Evolutionary conservation across 2,329 filamentous ascomycete species (phyloP).

Genomic region (Neoscytalidium dimidiatum): DNA sequence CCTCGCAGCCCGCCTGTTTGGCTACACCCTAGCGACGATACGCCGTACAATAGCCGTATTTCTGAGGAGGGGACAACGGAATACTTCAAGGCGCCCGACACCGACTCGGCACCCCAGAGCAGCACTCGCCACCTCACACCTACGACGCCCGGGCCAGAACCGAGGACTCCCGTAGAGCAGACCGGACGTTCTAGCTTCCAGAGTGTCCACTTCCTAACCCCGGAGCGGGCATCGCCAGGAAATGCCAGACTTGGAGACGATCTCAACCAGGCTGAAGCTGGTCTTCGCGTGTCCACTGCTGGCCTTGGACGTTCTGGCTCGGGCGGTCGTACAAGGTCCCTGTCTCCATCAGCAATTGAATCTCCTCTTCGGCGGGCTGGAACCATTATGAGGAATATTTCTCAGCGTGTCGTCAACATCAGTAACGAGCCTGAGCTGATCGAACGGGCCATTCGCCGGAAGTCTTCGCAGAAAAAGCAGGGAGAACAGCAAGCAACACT

Average conservation of each 20-base stretch:
- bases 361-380: constrained; percentile 53
- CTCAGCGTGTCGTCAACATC: constrained; percentile 95
- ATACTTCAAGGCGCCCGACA: constrained; percentile 57
- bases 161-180: constrained; percentile 42
- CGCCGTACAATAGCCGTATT: constrained; percentile 29
- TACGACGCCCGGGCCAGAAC: constrained; percentile 50
- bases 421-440: constrained; percentile 87
- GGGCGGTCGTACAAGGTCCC: constrained; percentile 46
- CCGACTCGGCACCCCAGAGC: constrained; percentile 63
- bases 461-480: constrained; percentile 60
- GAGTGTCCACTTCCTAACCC: constrained; percentile 55
- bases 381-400: constrained; percentile 69
- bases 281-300: constrained; percentile 37
- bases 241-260: constrained; percentile 62
- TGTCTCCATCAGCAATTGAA: constrained; percentile 47
- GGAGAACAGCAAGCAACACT: constrained; percentile 40
- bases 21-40: constrained; percentile 24
- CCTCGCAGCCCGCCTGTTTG: constrained; percentile 41
- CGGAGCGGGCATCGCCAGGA: constrained; percentile 33
- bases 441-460: constrained; percentile 68
- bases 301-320: constrained; percentile 41
- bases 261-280: constrained; percentile 61
- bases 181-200: constrained; percentile 54
- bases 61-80: constrained; percentile 52
- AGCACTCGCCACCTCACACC: constrained; percentile 58